Conservation (phyloP, 2,329 filamentous ascomycete genomes). For the Colletotrichum sp. region DNA sequence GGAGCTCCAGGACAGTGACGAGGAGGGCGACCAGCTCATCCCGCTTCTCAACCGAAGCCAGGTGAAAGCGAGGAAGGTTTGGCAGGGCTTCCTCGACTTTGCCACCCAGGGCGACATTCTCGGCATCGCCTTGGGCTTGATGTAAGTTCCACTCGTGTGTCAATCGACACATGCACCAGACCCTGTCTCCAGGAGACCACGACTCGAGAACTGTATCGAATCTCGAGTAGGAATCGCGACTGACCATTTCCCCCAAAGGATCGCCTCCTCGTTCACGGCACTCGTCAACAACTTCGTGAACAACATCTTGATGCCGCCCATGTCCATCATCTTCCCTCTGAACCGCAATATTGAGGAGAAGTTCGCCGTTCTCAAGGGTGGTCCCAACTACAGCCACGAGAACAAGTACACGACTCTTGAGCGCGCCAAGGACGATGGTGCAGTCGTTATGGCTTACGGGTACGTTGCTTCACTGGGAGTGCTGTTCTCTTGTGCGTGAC, state of each 20-base stretch:
- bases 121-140: slow-evolving; percentile 77
- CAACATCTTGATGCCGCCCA: slow-evolving; percentile 71
- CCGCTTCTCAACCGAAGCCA: slow-evolving; percentile 42
- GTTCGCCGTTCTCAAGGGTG: slow-evolving; percentile 68
- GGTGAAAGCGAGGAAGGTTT: slow-evolving; percentile 54
- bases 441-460: slow-evolving; percentile 76
- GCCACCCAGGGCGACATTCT: slow-evolving; percentile 77
- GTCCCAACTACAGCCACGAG: slow-evolving; percentile 56
- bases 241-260: slow-evolving; percentile 43
- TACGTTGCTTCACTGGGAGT: slow-evolving; percentile 35
- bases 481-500: neutral
- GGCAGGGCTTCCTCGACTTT: slow-evolving; percentile 73
- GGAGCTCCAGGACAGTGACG: slow-evolving; percentile 25
- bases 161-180: neutral
- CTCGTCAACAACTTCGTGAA: slow-evolving; percentile 75
- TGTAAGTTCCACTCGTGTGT: slow-evolving; percentile 52
- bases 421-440: slow-evolving; percentile 73
- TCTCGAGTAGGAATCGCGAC: neutral
- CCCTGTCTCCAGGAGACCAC: neutral
- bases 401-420: slow-evolving; percentile 72
- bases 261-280: slow-evolving; percentile 74
- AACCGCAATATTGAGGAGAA: slow-evolving; percentile 77
- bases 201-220: neutral
- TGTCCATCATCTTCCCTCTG: slow-evolving; percentile 72
- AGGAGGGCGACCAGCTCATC: slow-evolving; percentile 49